A percentile compares a stretch with the other conserved stretches of the same genome.
These are phyloP conservation scores for Cordyceps pruinosa DNA, from an alignment of 2,329 filamentous ascomycete genomes.

Conservation along the genomic window DNA sequence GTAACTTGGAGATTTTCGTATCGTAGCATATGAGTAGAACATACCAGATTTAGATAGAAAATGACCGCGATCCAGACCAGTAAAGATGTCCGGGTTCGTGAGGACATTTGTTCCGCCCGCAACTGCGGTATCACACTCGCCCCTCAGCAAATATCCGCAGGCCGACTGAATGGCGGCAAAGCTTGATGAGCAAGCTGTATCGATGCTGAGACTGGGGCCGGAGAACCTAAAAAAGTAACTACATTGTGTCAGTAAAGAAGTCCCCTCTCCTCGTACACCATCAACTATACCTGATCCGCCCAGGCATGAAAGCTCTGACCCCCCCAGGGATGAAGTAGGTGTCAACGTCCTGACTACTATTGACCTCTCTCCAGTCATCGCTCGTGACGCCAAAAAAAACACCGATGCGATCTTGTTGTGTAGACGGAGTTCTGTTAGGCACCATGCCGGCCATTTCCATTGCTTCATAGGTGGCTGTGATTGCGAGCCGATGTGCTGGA, in stretches of 20 bases:
- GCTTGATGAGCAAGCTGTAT: slow-evolving; percentile 30
- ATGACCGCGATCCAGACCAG: slow-evolving; percentile 66
- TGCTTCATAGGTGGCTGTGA: slow-evolving; percentile 53
- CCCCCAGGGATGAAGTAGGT: slow-evolving; percentile 49
- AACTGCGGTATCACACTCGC: slow-evolving; percentile 74
- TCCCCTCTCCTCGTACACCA: neutral
- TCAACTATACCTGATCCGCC: slow-evolving; percentile 45
- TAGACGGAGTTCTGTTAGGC: slow-evolving; percentile 56
- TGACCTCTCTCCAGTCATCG: slow-evolving; percentile 74
- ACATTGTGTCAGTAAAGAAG: neutral
- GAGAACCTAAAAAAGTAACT: slow-evolving; percentile 54
- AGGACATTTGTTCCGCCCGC: slow-evolving; percentile 68
- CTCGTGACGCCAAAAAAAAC: slow-evolving; percentile 72
- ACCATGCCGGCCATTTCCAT: slow-evolving; percentile 68
- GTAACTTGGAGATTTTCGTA: neutral
- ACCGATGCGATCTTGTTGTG: slow-evolving; percentile 51
- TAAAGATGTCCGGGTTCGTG: slow-evolving; percentile 74
- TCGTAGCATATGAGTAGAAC: neutral
- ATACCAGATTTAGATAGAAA: slow-evolving; percentile 53
- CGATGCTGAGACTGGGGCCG: slow-evolving; percentile 36
- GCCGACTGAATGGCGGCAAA: slow-evolving; percentile 27
- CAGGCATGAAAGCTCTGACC: slow-evolving; percentile 41
- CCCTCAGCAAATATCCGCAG: slow-evolving; percentile 47
- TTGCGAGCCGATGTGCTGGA: slow-evolving; percentile 63
- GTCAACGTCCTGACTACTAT: slow-evolving; percentile 59